Conservation (phyloP, 1,284 basidiomycete species). For the Rhodotorula sp. region DNA sequence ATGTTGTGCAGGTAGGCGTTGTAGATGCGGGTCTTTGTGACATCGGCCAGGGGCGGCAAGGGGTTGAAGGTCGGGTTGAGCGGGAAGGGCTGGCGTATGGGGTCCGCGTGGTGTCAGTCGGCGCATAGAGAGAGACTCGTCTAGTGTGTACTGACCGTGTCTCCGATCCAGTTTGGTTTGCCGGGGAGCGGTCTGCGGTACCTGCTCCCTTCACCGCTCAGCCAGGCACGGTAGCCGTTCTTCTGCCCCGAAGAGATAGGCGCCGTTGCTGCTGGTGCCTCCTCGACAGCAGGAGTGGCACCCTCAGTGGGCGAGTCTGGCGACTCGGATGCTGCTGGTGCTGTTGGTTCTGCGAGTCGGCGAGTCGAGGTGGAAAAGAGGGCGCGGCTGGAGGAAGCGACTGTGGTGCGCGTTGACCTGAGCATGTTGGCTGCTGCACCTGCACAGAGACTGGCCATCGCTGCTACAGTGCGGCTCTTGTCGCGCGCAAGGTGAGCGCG, state of each 20-base stretch:
- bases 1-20: conserved; percentile 62
- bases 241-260: not conserved
- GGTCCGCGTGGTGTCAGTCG: not conserved
- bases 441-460: conserved; percentile 1
- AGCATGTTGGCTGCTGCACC: not conserved
- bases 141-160: conserved; percentile 26
- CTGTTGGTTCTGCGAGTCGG: too few species aligned
- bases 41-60: conserved; percentile 68
- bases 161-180: conserved; percentile 39
- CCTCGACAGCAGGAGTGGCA: not conserved
- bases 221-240: conserved; percentile 31
- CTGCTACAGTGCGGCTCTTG: too few species aligned
- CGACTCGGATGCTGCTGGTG: too few species aligned
- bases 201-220: conserved; percentile 30
- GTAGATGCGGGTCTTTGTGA: conserved; percentile 52
- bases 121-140: too few species aligned
- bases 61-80: conserved; percentile 76
- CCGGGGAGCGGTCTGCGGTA: conserved; percentile 27
- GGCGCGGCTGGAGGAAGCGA: too few species aligned
- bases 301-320: conserved; percentile 3
- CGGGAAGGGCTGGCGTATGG: conserved; percentile 63
- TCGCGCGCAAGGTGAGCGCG: conserved; percentile 18
- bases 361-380: too few species aligned
- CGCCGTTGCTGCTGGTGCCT: not conserved
- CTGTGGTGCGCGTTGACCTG: too few species aligned